Evolutionary conservation across 164 flowering plant genomes (phyloP).

Genomic region (Macadamia integrifolia): DNA sequence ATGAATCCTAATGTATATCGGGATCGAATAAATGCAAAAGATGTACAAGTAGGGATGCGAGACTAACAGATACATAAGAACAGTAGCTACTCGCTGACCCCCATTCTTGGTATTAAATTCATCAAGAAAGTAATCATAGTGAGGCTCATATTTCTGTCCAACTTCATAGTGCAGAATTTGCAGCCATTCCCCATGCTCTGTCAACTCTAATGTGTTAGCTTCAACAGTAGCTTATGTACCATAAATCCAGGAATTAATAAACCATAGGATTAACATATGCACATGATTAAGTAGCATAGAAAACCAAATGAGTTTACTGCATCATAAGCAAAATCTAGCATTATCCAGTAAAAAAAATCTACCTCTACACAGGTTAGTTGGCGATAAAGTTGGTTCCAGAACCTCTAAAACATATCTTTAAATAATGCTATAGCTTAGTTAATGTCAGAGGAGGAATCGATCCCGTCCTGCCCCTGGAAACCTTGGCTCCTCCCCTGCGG

Average conservation of each 20-base stretch:
- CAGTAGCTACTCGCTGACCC: constrained; percentile 86
- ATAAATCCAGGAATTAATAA: not conserved
- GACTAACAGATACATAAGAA: constrained; percentile 85
- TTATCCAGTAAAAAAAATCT: not conserved
- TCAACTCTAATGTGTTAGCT: constrained; percentile 6
- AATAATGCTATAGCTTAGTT: too few relatives aligned
- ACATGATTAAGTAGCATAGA: not conserved
- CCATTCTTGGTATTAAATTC: constrained; percentile 76
- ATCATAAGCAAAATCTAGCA: not conserved
- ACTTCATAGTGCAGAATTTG: constrained; percentile 91
- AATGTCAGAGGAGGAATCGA: too few relatives aligned
- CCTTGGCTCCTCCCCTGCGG: too few relatives aligned
- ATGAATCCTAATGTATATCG: not conserved
- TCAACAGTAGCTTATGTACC: not conserved
- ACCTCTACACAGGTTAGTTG: not conserved
- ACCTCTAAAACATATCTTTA: too few relatives aligned
- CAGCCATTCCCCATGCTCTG: constrained; percentile 98
- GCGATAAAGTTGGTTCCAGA: too few relatives aligned
- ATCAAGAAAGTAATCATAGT: constrained; percentile 83
- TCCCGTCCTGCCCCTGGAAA: too few relatives aligned
- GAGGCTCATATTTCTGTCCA: constrained; percentile 94
- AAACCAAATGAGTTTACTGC: not conserved
- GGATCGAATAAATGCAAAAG: not conserved
- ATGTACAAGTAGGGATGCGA: not conserved
- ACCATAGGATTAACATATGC: not conserved